A percentile compares a stretch with the other conserved stretches of the same genome.
Conservation (phyloP, 768 basidiomycete species). For the Lentinula boryana region DNA sequence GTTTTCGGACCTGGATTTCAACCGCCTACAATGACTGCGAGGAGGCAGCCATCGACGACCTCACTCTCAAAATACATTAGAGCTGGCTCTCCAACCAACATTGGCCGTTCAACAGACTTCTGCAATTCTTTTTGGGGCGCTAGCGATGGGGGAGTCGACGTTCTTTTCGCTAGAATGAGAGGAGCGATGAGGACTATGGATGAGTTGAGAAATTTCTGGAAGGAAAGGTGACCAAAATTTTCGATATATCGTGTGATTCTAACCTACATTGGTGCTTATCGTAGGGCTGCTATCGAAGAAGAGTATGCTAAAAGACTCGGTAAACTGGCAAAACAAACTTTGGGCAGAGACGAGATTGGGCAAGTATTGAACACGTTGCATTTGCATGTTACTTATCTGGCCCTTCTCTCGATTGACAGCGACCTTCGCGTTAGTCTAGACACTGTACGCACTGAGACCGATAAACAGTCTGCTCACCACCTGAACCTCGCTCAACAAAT, state of each 20-base stretch:
- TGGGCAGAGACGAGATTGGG: constrained; percentile 95
- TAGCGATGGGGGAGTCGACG: constrained; percentile 84
- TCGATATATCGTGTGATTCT: background rate
- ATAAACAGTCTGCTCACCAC: constrained; percentile 73
- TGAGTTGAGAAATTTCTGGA: constrained; percentile 85
- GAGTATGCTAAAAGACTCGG: constrained; percentile 86
- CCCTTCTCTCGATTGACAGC: constrained; percentile 31
- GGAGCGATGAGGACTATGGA: constrained; percentile 84
- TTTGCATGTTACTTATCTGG: constrained; percentile 13
- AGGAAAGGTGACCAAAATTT: constrained; percentile 67
- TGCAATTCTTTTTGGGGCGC: constrained; percentile 97
- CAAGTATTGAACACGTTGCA: constrained; percentile 33
- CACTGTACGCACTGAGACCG: constrained; percentile 76
- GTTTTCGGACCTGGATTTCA: background rate
- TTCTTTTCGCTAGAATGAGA: constrained; percentile 84
- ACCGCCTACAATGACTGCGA: constrained; percentile 43
- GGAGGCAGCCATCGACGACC: constrained; percentile 77
- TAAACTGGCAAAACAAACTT: constrained; percentile 66
- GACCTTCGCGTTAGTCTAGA: constrained; percentile 80
- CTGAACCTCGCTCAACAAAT: constrained; percentile 69
- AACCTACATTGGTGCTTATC: constrained; percentile 1
- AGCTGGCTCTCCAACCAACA: constrained; percentile 40
- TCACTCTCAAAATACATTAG: constrained; percentile 70
- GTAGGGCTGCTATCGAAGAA: constrained; percentile 85
- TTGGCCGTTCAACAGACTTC: constrained; percentile 66